Conservation (phyloP, 2,329 filamentous ascomycete species). For the Paraphaeosphaeria minitans region DNA sequence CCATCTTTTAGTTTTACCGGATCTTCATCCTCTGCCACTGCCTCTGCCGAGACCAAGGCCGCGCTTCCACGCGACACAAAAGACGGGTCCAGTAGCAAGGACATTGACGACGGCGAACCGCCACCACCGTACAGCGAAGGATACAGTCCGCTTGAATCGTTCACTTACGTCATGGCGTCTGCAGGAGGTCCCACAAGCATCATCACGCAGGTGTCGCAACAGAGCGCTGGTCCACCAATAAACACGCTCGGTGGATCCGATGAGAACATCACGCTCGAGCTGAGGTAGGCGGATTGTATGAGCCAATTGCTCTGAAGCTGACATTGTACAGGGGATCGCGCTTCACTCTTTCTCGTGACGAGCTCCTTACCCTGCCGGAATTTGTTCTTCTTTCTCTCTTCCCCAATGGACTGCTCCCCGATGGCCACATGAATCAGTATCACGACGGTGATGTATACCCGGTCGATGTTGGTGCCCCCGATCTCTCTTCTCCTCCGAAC, state of each 20-base stretch:
- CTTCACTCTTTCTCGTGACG: conserved; percentile 92
- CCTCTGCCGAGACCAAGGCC: conserved; percentile 77
- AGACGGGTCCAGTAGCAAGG: conserved; percentile 72
- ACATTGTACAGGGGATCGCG: conserved; percentile 73
- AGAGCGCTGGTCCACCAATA: conserved; percentile 74
- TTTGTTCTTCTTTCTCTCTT: conserved; percentile 98
- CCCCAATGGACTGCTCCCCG: conserved; percentile 95
- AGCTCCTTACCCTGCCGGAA: conserved; percentile 92
- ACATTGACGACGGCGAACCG: conserved; percentile 80
- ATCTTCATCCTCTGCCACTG: conserved; percentile 52
- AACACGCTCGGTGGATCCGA: conserved; percentile 88
- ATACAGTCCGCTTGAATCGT: conserved; percentile 86
- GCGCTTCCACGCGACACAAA: conserved; percentile 84
- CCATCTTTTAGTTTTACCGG: conserved; percentile 58
- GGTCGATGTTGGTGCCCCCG: conserved; percentile 80
- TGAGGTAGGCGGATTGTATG: conserved; percentile 67
- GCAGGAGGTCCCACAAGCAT: conserved; percentile 97
- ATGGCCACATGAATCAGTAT: conserved; percentile 93
- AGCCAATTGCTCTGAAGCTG: conserved; percentile 12
- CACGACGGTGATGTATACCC: conserved; percentile 93
- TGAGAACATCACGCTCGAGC: conserved; percentile 92
- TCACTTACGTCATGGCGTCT: conserved; percentile 96
- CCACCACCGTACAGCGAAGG: conserved; percentile 97
- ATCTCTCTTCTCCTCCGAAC: conserved; percentile 35
- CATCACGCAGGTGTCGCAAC: conserved; percentile 96